Evolutionary conservation across 1,139 yeast species (phyloP), one percentile per base, ranked within the genome.

Genomic region (Candida tetrigidarum): DNA sequence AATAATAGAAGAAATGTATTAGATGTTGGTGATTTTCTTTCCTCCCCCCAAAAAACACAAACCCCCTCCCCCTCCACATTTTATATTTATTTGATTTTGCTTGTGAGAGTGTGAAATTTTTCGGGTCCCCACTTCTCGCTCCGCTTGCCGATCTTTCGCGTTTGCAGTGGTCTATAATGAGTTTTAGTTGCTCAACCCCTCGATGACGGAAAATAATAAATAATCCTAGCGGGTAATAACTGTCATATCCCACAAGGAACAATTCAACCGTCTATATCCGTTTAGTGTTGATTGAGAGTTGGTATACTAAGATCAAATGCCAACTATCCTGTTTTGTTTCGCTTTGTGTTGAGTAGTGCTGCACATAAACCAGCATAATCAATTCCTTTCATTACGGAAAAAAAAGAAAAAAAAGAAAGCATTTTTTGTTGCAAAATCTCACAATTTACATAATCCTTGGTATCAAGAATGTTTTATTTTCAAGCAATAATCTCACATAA

Each of bases 91-190:
- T 10, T n/a, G n/a, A n/a, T n/a, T 11, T 18, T 32, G n/a, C 12
- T 11, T 18, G 25, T 11, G 35, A 32, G 35, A 32, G 22, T 32
- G 35, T 32, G 35, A 32, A 18, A 32, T 18, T 32, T 32, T 32
- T 32, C 23, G 23, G 23, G 16, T 15, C 30, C 30, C 5, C 16
- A 4, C 15, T 27, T 4, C n/a, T 2, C 15, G 4, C 27, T n/a
- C n/a, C n/a, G n/a, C 27, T 23, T 23, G 5, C 8, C 8, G 8
- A 22, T 22, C 8, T 22, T 22, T 22, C 25, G 8, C 27, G 27
- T 23, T 23, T 23, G 8, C n/a, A n/a, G n/a, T n/a, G n/a, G n/a
- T n/a, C n/a, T n/a, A n/a, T n/a, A n/a, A n/a, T n/a, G n/a, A n/a
- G n/a, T n/a, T n/a, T n/a, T n/a, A n/a, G n/a, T n/a, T n/a, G n/a